Conservation (phyloP, 768 basidiomycete species). For the Auricularia heimuer region DNA sequence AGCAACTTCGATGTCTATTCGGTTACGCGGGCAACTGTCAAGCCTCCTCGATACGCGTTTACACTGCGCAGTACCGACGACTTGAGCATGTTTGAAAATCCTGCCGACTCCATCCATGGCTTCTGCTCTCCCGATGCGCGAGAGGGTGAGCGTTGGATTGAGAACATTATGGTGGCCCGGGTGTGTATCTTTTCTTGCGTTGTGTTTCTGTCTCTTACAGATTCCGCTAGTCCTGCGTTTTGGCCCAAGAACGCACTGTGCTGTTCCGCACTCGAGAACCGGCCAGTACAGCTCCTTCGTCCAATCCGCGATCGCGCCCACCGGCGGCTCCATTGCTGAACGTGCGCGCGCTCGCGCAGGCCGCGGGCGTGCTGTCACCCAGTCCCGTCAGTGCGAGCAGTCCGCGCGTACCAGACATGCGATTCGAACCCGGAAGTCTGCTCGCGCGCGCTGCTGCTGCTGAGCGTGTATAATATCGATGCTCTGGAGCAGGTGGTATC, state of each 20-base stretch:
- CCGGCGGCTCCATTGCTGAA: background rate
- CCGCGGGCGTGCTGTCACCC: background rate
- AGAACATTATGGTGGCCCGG: constrained; percentile 70
- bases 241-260: constrained; percentile 70
- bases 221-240: constrained; percentile 59
- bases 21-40: constrained; percentile 64
- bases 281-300: background rate
- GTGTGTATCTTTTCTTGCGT: constrained; percentile 28
- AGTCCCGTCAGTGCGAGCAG: background rate
- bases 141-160: constrained; percentile 70
- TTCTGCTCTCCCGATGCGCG: constrained; percentile 62
- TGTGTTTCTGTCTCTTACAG: background rate
- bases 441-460: constrained; percentile 25
- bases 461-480: background rate
- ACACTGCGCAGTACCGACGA: constrained; percentile 85
- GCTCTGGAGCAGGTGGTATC: too few species aligned
- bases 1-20: constrained; percentile 84
- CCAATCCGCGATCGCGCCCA: background rate
- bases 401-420: background rate
- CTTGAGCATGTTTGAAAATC: constrained; percentile 76
- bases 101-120: constrained; percentile 77
- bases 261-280: constrained; percentile 32
- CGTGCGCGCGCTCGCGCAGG: background rate
- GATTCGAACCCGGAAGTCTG: constrained; percentile 69
- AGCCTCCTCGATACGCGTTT: constrained; percentile 80